These are phyloP conservation scores for Aspergillus pseudotamarii DNA, from an alignment of 2,329 filamentous ascomycete species.

Conservation along the genomic window DNA sequence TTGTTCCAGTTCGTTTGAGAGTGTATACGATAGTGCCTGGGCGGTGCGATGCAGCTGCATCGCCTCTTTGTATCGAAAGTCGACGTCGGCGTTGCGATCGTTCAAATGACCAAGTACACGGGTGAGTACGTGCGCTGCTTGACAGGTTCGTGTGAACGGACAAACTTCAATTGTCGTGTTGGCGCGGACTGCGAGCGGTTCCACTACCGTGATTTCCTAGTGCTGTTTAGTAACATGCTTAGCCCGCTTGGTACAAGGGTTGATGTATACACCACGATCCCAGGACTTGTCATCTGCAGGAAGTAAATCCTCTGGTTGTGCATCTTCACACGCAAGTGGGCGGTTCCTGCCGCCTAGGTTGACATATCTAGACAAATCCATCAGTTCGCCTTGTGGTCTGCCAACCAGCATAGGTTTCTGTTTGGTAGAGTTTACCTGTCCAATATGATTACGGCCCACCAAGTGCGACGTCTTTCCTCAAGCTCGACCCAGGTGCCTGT, in stretches of 20 bases:
- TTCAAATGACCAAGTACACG: background rate
- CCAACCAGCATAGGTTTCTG: background rate
- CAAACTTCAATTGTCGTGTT: background rate
- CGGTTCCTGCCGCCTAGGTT: background rate
- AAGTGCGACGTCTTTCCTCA: conserved; percentile 1
- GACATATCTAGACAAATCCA: background rate
- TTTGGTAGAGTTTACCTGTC: background rate
- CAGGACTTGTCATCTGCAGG: background rate
- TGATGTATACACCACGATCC: background rate
- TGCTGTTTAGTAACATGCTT: background rate
- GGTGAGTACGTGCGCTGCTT: background rate
- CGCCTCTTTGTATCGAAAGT: background rate
- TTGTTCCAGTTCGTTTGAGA: background rate
- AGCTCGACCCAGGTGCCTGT: background rate
- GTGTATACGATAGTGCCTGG: background rate
- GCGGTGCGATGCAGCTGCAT: background rate
- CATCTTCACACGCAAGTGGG: background rate
- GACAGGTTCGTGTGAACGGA: background rate
- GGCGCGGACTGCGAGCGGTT: background rate
- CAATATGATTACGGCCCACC: background rate
- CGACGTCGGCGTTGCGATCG: background rate
- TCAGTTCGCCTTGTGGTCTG: too few species aligned
- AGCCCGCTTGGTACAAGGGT: background rate
- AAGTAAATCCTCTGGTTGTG: background rate
- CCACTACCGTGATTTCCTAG: background rate